A percentile compares a stretch with the other conserved stretches of the same genome.
phyloP scores from a whole-genome alignment of 2,329 filamentous ascomycete species.

The Botrytis medusae region DNA sequence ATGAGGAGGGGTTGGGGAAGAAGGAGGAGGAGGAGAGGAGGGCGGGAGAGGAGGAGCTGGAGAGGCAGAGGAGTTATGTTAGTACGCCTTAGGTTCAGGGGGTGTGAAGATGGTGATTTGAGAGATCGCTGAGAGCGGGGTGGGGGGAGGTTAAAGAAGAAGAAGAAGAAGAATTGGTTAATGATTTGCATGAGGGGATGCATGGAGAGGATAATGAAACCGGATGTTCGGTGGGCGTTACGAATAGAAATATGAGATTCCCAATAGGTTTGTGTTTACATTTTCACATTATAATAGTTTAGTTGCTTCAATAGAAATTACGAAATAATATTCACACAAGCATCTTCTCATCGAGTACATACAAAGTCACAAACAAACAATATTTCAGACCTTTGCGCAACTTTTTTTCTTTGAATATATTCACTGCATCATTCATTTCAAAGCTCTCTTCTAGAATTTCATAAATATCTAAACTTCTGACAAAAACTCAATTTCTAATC shows the following conservation, averaged over 20 bases:
- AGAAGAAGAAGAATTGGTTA: neutral
- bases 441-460: no score
- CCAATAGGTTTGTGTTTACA: neutral
- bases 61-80: slow-evolving; percentile 34
- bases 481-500: no score
- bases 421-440: neutral
- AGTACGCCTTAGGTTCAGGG: slow-evolving; percentile 28
- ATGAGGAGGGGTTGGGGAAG: slow-evolving; percentile 43
- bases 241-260: neutral
- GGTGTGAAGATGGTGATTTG: neutral
- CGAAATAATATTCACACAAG: neutral
- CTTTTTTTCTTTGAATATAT: no score
- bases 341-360: neutral
- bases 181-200: neutral
- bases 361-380: no score
- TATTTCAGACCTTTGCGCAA: no score
- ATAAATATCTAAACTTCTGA: no score
- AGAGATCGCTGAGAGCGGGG: accelerated
- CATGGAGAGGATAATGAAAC: neutral
- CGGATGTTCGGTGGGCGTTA: neutral
- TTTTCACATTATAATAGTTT: neutral
- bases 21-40: neutral
- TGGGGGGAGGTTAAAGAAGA: no score
- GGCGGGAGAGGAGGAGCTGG: slow-evolving; percentile 29
- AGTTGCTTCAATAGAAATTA: neutral